Conservation (phyloP, 2,329 filamentous ascomycete species). For the Pseudocercospora macadamiae region DNA sequence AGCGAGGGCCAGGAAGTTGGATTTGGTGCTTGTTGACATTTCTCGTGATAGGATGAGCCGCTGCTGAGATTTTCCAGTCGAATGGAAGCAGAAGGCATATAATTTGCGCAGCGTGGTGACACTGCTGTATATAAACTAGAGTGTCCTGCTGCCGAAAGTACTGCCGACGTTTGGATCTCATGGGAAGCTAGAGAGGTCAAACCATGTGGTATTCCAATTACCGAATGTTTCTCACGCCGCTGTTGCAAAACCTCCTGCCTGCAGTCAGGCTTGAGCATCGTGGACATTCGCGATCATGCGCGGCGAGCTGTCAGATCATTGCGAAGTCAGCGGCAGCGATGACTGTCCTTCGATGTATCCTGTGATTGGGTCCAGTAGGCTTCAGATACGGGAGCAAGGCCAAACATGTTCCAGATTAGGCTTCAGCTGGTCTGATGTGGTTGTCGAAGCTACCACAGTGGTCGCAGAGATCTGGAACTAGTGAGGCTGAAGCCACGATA, state of each 20-base stretch:
- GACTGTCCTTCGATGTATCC: no score
- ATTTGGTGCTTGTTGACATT: background rate
- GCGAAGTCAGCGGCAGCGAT: no score
- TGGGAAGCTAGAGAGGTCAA: background rate
- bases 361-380: no score
- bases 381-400: background rate
- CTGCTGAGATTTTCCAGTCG: background rate
- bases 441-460: background rate
- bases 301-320: no score
- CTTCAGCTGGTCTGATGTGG: background rate
- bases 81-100: background rate
- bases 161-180: no score
- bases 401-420: background rate
- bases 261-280: no score
- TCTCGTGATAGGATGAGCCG: background rate
- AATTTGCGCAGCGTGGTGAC: background rate
- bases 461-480: no score
- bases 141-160: background rate
- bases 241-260: no score
- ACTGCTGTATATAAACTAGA: background rate
- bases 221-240: background rate
- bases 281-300: no score
- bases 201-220: background rate
- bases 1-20: constrained; percentile 13
- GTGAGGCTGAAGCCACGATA: no score